phyloP scores from a whole-genome alignment of 2,329 filamentous ascomycete species.

The Zymoseptoria passerinii region DNA sequence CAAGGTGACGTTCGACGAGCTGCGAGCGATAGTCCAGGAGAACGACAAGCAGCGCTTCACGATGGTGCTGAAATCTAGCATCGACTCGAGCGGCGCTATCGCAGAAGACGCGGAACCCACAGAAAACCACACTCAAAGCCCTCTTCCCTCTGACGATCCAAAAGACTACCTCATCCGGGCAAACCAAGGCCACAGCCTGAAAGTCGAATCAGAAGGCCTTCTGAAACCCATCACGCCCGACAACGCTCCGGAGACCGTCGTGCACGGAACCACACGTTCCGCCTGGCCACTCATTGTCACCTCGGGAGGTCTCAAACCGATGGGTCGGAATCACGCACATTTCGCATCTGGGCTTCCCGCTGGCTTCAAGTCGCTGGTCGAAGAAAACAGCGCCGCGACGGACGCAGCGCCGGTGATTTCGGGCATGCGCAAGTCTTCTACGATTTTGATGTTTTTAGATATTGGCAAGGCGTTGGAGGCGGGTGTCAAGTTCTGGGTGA shows the following conservation, averaged over 20 bases:
- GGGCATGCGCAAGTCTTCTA: slow-evolving; percentile 41
- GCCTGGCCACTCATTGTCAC: slow-evolving; percentile 68
- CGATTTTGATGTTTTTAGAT: slow-evolving; percentile 72
- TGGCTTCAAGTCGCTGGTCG: slow-evolving; percentile 34
- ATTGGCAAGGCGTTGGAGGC: slow-evolving; percentile 68
- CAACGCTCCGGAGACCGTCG: slow-evolving; percentile 41
- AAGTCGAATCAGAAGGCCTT: slow-evolving; percentile 60
- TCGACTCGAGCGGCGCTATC: slow-evolving; percentile 11
- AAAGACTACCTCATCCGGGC: slow-evolving; percentile 79
- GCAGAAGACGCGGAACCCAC: slow-evolving; percentile 18
- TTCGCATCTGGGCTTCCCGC: slow-evolving; percentile 66
- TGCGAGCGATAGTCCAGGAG: slow-evolving; percentile 58
- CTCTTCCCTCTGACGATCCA: slow-evolving; percentile 38
- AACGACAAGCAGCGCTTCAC: slow-evolving; percentile 91
- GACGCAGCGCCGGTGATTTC: slow-evolving; percentile 52
- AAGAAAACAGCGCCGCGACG: slow-evolving; percentile 11
- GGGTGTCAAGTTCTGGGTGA: slow-evolving; percentile 53
- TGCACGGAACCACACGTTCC: slow-evolving; percentile 83
- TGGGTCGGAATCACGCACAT: slow-evolving; percentile 84
- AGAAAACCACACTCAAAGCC: slow-evolving; percentile 23
- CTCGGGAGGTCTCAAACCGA: slow-evolving; percentile 69
- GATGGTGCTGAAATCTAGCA: slow-evolving; percentile 49
- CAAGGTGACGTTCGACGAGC: slow-evolving; percentile 65
- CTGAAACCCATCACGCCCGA: slow-evolving; percentile 55
- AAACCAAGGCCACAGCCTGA: slow-evolving; percentile 88